Base-by-base conservation (phyloP, 1,284 basidiomycete genomes). In the Pseudozyma hubeiensis region DNA sequence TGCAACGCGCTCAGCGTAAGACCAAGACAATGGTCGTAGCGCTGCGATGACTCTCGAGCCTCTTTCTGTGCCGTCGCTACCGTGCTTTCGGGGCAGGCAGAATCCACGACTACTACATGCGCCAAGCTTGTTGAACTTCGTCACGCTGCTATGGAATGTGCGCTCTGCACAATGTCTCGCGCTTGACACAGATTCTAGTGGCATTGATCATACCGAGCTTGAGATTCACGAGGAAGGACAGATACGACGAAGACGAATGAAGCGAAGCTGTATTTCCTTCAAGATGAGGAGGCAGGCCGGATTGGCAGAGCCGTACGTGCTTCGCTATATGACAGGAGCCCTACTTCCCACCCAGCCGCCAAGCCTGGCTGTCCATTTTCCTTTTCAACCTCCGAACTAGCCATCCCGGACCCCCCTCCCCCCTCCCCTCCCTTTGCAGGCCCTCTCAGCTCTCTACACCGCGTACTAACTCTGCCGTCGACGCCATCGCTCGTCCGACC, bases 401-500 rank as follows among this genome's bases (percentile, higher is more conserved):
- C 24, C 45, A 14, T 16, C 45, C 16, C 17, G 7, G n/a, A 5
- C 30, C 33, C 11, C 11, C 46, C 33, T 14, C 31, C 31, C 29
- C 13, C 24, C 33, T 48, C n/a, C 46, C 46, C 30, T 16, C 31
- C 10, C 35, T n/a, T 9, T 48, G 7, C 17, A 45, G 31, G 30
- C 45, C 30, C 30, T 33, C n/a, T 13, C 46, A 11, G 7, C 46
- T 34, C 31, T 35, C 31, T 34, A 7, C n/a, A 48, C 14, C 24
- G 8, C 5, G 7, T 44, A 9, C 43, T 24, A 19, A 19, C 6
- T 44, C 19, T 44, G 43, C 43, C 24, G 19, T 44, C 43, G 43
- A 44, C 43, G 40, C 40, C 31, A 53, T 33, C n/a, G 44, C 53
- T 54, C 53, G 44, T 47, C 35, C 17, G 43, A 45, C 52, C 41